Evolutionary conservation across 805 yeast species (phyloP), one percentile per base, ranked within the genome.

Genomic region (Ogataea minuta): DNA sequence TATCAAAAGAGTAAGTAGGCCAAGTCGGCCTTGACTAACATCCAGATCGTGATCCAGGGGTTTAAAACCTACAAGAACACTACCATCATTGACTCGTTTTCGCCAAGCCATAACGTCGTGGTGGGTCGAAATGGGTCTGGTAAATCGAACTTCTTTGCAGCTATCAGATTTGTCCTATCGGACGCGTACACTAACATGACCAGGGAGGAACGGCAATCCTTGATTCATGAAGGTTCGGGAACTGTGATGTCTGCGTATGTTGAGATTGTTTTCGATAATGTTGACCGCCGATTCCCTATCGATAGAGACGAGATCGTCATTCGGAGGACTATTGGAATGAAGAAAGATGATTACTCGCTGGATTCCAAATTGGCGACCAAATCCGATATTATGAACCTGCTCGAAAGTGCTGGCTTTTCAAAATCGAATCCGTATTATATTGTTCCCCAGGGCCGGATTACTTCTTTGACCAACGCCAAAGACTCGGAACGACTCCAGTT

Each of bases 81-180:
- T 28, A 85, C 96, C 0, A 73, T 78, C 4, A 76, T 90, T 9
- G 93, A 84, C 28, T 70, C 77, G 11, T 68, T 93, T 23, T 83
- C 95, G 1, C 91, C 95, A 0, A 77, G 78, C 39, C 84, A 82
- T 56, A 91, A 91, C 63, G 95, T 91, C 14, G 79, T 84, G 11
- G 88, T 90, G 23, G 97, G 97, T 2, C 68, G 95, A 35, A 90
- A 90, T 63, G 97, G 97, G n/a, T 85, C 96, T 7, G 99, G 99
- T 7, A 91, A 93, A 60, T 86, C 96, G 28, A 91, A 93, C 61
- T 84, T 91, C 64, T 93, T 91, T 61, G 89, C 96, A 11, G 98
- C 99, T 9, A 84, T 91, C 41, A 70, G 97, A 46, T 93, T 90
- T 64, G 97, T 89, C 9, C 62, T 93, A 14, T 82, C 95, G 31